phyloP scores from a whole-genome alignment of 2,329 filamentous ascomycete genomes.

The Cercospora sp. region DNA sequence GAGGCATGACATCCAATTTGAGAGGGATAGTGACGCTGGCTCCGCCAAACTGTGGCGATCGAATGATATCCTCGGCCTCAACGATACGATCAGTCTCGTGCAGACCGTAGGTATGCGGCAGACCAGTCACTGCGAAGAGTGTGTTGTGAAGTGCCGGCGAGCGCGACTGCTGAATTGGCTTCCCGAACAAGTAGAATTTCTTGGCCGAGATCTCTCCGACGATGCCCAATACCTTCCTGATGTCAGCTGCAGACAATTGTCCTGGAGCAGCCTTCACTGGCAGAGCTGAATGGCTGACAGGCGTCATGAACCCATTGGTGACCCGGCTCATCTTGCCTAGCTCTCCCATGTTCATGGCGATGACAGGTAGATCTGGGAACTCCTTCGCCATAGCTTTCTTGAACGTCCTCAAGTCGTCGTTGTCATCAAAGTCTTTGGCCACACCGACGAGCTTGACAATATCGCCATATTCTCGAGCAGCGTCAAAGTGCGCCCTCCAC shows the following conservation, averaged over 20 bases:
- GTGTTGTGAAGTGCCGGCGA: slow-evolving; percentile 89
- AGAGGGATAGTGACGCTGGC: slow-evolving; percentile 95
- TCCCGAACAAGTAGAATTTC: slow-evolving; percentile 85
- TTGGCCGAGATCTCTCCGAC: slow-evolving; percentile 75
- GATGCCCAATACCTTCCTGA: slow-evolving; percentile 73
- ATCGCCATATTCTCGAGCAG: slow-evolving; percentile 84
- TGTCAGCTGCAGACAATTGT: slow-evolving; percentile 86
- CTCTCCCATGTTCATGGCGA: slow-evolving; percentile 93
- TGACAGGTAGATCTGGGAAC: slow-evolving; percentile 74
- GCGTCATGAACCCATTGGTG: slow-evolving; percentile 89
- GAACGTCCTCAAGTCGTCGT: slow-evolving; percentile 81
- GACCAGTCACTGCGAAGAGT: slow-evolving; percentile 72
- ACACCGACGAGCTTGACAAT: slow-evolving; percentile 91
- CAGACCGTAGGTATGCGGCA: slow-evolving; percentile 79
- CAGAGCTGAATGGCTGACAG: slow-evolving; percentile 85
- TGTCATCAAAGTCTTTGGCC: slow-evolving; percentile 76
- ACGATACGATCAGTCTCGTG: slow-evolving; percentile 70
- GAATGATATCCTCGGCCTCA: slow-evolving; percentile 66
- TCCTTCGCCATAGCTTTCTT: slow-evolving; percentile 71
- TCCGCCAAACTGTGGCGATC: slow-evolving; percentile 76
- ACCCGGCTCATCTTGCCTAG: slow-evolving; percentile 86
- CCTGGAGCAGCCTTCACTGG: slow-evolving; percentile 92
- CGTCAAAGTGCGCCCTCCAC: slow-evolving; percentile 89
- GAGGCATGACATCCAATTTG: slow-evolving; percentile 80
- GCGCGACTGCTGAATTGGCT: slow-evolving; percentile 76